Base-by-base conservation (phyloP, 1,284 basidiomycete species). In the Flammula alnicola region DNA sequence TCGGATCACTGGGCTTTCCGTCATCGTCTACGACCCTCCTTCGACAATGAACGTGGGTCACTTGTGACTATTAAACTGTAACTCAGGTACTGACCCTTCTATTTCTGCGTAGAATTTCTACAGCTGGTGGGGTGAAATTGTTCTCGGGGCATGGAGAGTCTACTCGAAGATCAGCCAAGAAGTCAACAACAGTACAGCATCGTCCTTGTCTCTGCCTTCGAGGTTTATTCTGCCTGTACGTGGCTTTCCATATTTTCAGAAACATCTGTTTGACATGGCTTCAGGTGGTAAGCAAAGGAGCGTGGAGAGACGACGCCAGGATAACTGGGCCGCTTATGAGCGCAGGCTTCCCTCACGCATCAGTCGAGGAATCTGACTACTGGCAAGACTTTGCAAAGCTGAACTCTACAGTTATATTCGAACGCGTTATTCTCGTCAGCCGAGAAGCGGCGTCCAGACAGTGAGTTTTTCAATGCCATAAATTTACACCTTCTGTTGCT, bases 81-180 rank as follows among this genome's bases (percentile, higher is more conserved):
- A 9, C n/a, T 12, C 11, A 23, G 20, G 27, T 9, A 19, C 25
- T 26, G 32, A 23, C 17, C 12, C 47, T 12, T 20, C 19, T 12
- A 40, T 31, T 17, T 40, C n/a, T 23, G 9, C 44, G 16, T 44
- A 76, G 73, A 71, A 71, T 50, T 72, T 63, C 47, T 72, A 72
- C 42, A 68, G 71, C 40, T 72, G 70, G 69, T 73, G 71, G 65
- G 69, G 69, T 5, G 70, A 73, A 50, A 65, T 73, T 37, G 60
- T 74, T 6, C 57, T 74, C 43, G 71, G 72, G 6, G 60, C 68
- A 4, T 73, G 70, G 68, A 61, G 69, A 40, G 62, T 68, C n/a
- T 58, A 39, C 63, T 64, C 52, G 26, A n/a, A n/a, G n/a, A n/a
- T n/a, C n/a, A n/a, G n/a, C n/a, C n/a, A n/a, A n/a, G n/a, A n/a